Conservation (phyloP, 495 filamentous ascomycete genomes). For the Penicillium goetzii region DNA sequence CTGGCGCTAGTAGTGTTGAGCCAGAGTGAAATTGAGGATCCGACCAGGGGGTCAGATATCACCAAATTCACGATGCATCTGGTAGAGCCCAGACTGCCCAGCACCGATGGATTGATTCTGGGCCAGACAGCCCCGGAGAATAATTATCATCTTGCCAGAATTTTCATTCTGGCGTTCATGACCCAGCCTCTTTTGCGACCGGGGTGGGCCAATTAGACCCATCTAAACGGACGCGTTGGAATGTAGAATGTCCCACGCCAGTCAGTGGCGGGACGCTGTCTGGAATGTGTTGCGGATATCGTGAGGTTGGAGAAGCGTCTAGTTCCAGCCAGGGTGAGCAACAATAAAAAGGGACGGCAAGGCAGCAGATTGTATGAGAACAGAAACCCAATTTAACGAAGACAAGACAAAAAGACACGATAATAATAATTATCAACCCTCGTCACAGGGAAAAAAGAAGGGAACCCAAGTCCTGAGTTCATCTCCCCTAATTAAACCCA, state of each 20-base stretch:
- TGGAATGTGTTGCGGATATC: conserved; percentile 25
- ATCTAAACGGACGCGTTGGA: conserved; percentile 26
- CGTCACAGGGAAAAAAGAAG: not conserved
- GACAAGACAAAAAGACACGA: conserved; percentile 6
- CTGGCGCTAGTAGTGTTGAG: conserved; percentile 18
- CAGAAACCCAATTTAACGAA: not conserved
- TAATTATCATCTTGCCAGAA: not conserved
- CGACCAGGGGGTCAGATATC: conserved; percentile 26
- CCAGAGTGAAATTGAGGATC: conserved; percentile 22
- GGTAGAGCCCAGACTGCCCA: not conserved
- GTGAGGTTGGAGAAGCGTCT: conserved; percentile 28
- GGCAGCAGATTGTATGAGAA: not conserved
- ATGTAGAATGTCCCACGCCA: conserved; percentile 37
- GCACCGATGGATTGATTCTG: not conserved
- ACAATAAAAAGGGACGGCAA: conserved; percentile 16
- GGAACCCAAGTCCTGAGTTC: conserved; percentile 2
- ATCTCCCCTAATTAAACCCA: conserved; percentile 8
- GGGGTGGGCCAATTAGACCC: conserved; percentile 17
- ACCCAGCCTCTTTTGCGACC: conserved; percentile 21
- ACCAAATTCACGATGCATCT: no score
- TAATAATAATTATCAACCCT: not conserved
- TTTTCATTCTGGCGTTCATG: conserved; percentile 8
- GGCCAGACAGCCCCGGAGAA: conserved; percentile 20
- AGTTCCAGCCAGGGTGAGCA: not conserved
- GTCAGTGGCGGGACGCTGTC: conserved; percentile 27